Percentiles rank a stretch among this genome's conserved stretches.
Conservation (phyloP, 2,329 filamentous ascomycete species). For the Cladophialophora carrionii region DNA sequence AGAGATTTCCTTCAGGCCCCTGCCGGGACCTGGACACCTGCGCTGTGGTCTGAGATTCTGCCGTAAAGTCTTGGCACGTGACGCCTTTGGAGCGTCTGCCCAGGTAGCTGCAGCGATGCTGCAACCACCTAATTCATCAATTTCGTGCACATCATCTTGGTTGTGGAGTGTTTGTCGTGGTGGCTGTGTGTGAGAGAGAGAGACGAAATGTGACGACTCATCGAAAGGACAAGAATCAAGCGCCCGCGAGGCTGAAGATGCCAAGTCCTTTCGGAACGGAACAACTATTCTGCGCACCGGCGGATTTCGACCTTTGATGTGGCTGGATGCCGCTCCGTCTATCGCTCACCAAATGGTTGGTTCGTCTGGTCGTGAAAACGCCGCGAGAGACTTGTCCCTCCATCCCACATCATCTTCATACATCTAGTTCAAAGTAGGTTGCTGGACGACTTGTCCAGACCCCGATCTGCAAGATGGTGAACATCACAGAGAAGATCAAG, state of each 20-base stretch:
- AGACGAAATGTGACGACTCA: slow-evolving; percentile 9
- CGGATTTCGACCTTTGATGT: slow-evolving; percentile 12
- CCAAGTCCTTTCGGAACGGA: slow-evolving; percentile 30
- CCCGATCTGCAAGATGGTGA: slow-evolving; percentile 72
- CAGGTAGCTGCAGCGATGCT: slow-evolving; percentile 33
- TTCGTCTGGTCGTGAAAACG: neutral
- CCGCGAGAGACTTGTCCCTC: neutral
- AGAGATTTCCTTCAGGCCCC: slow-evolving; percentile 22
- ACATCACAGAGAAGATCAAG: slow-evolving; percentile 99
- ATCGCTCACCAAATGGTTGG: neutral
- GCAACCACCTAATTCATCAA: slow-evolving; percentile 30
- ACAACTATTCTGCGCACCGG: slow-evolving; percentile 17
- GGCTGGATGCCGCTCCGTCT: neutral
- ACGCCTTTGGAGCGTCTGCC: slow-evolving; percentile 27
- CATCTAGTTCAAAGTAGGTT: neutral
- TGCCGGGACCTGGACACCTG: slow-evolving; percentile 18
- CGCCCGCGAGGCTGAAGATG: slow-evolving; percentile 15
- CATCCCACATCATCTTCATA: neutral
- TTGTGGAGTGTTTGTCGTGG: slow-evolving; percentile 16
- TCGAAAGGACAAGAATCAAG: slow-evolving; percentile 19
- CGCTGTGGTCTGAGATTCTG: slow-evolving; percentile 4
- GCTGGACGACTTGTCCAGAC: neutral
- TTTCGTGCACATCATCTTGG: slow-evolving; percentile 15
- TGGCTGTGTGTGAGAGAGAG: slow-evolving; percentile 20
- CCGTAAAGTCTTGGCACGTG: slow-evolving; percentile 24